Evolutionary conservation across 176 grass and related monocot species (phyloP).

Genomic region (Tillandsia leiboldiana): DNA sequence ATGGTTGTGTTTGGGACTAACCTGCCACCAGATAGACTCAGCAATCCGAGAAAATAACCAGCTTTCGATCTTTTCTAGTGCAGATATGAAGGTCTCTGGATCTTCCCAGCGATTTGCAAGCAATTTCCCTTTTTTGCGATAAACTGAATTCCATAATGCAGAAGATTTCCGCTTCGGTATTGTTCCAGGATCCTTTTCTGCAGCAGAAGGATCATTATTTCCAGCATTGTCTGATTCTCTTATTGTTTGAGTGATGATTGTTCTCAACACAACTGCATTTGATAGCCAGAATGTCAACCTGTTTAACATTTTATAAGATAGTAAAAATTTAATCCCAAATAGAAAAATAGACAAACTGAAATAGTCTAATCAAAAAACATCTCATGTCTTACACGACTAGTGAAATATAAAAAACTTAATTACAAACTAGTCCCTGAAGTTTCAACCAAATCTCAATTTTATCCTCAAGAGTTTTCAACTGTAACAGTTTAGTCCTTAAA

Average conservation of each 20-base stretch:
- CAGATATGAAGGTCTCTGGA: slow-evolving; percentile 64
- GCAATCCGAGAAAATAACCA: slow-evolving; percentile 89
- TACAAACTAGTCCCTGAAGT: no score
- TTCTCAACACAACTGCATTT: slow-evolving; percentile 71
- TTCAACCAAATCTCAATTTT: no score
- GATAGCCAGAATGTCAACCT: slow-evolving; percentile 97
- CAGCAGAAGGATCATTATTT: slow-evolving; percentile 20
- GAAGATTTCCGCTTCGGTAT: slow-evolving; percentile 45
- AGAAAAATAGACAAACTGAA: no score
- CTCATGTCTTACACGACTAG: no score
- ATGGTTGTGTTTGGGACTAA: neutral
- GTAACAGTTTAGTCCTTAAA: no score
- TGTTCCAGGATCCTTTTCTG: slow-evolving; percentile 32
- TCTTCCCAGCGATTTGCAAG: slow-evolving; percentile 76
- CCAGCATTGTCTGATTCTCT: slow-evolving; percentile 27
- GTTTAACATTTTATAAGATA: slow-evolving; percentile 3
- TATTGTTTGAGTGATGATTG: slow-evolving; percentile 58
- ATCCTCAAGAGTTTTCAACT: no score
- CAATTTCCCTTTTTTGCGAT: slow-evolving; percentile 70
- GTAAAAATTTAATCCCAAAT: no score
- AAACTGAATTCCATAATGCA: slow-evolving; percentile 83
- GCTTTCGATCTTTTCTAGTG: slow-evolving; percentile 79
- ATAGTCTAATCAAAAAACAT: no score
- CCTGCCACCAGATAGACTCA: slow-evolving; percentile 99
- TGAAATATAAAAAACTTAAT: no score